phyloP scores from a whole-genome alignment of 306 rosid species.

The Arachis stenosperma region DNA sequence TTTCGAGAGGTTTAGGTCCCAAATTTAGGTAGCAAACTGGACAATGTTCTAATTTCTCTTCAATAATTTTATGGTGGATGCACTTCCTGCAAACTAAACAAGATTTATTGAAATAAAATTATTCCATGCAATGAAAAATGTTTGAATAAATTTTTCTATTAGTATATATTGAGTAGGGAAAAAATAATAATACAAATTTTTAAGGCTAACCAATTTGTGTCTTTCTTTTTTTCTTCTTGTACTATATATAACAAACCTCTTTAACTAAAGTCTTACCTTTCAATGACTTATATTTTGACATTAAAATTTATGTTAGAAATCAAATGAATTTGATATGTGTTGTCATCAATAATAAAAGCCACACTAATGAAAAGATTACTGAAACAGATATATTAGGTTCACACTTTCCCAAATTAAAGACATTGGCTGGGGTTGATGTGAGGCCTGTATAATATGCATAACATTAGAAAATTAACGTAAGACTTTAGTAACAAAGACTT shows the following conservation, averaged over 20 bases:
- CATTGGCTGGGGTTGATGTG: too few relatives aligned
- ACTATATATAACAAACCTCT: not conserved
- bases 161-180: not conserved
- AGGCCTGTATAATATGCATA: too few relatives aligned
- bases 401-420: too few relatives aligned
- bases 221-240: too few relatives aligned
- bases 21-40: slow-evolving; percentile 73
- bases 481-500: too few relatives aligned
- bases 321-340: too few relatives aligned
- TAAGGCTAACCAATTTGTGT: not conserved
- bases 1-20: slow-evolving; percentile 66
- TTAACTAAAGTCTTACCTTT: not conserved
- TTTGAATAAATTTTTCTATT: slow-evolving; percentile 5
- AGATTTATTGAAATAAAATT: slow-evolving; percentile 22
- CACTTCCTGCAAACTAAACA: slow-evolving; percentile 91
- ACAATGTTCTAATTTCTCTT: slow-evolving; percentile 66
- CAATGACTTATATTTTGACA: not conserved
- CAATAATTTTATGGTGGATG: slow-evolving; percentile 60
- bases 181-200: slow-evolving; percentile 5
- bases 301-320: not conserved
- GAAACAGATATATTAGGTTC: not conserved
- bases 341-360: not conserved
- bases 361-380: not conserved
- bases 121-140: slow-evolving; percentile 20
- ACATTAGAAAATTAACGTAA: too few relatives aligned